phyloP scores from a whole-genome alignment of 1,139 yeast genomes.

The Starmera stellimalicola region DNA sequence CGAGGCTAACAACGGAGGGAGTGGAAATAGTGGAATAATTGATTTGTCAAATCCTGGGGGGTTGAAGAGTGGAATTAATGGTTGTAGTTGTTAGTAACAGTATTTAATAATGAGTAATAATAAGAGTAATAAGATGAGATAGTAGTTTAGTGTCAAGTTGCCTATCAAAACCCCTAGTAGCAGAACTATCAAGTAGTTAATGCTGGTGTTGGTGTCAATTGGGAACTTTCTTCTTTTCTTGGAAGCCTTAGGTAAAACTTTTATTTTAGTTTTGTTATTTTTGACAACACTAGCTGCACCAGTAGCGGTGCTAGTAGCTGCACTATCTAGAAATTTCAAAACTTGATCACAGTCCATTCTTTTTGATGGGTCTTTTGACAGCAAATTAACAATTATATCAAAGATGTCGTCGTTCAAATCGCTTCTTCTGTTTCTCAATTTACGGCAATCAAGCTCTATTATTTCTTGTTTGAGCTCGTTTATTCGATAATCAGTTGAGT shows the following conservation, averaged over 20 bases:
- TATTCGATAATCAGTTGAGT: slow-evolving; percentile 16
- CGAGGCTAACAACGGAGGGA: not conserved
- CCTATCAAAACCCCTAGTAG: not conserved
- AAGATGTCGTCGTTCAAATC: slow-evolving; percentile 32
- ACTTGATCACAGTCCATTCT: slow-evolving; percentile 39
- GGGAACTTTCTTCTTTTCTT: not conserved
- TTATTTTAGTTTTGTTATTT: not conserved
- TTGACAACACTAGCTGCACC: too few relatives aligned
- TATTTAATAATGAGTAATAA: not conserved
- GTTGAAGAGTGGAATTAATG: too few relatives aligned
- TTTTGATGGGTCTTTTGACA: slow-evolving; percentile 25
- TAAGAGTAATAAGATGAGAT: not conserved
- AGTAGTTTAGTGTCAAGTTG: not conserved
- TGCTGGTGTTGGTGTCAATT: not conserved
- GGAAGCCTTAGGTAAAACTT: too few relatives aligned
- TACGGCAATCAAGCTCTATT: slow-evolving; percentile 20
- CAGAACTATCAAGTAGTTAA: not conserved
- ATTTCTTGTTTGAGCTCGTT: slow-evolving; percentile 34
- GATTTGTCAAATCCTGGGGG: slow-evolving; percentile 1
- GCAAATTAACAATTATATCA: slow-evolving; percentile 27
- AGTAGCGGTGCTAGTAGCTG: not conserved
- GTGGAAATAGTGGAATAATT: not conserved
- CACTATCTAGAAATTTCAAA: slow-evolving; percentile 21
- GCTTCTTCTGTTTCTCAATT: slow-evolving; percentile 17
- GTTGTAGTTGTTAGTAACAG: slow-evolving; percentile 4